These are phyloP conservation scores for Ilyonectria robusta DNA, from an alignment of 2,329 filamentous ascomycete species.

Conservation along the genomic window DNA sequence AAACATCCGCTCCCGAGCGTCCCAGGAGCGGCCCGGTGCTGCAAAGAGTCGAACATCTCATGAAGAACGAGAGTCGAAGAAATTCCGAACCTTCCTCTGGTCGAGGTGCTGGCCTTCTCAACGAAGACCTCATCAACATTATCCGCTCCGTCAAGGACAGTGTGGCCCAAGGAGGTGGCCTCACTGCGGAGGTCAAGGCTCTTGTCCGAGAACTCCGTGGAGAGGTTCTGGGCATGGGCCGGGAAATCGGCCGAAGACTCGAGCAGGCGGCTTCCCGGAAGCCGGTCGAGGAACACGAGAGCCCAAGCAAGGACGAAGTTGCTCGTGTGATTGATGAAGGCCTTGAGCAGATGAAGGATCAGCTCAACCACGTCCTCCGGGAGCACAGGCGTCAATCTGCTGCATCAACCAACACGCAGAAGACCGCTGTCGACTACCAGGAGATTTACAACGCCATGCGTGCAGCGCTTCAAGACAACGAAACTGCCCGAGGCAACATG, in stretches of 20 bases:
- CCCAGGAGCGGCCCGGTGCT: constrained; percentile 52
- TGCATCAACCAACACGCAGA: constrained; percentile 73
- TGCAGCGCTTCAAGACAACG: constrained; percentile 77
- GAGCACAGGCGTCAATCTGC: constrained; percentile 81
- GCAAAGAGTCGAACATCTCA: constrained; percentile 60
- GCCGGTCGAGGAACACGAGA: constrained; percentile 62
- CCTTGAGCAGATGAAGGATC: constrained; percentile 84
- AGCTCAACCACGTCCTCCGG: constrained; percentile 84
- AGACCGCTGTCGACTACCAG: constrained; percentile 78
- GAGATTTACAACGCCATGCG: constrained; percentile 90
- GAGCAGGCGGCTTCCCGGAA: constrained; percentile 73
- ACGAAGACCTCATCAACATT: constrained; percentile 85
- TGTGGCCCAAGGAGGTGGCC: constrained; percentile 86
- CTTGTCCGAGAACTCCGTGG: constrained; percentile 90
- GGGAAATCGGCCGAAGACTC: constrained; percentile 88
- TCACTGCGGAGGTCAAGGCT: constrained; percentile 93
- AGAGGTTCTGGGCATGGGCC: constrained; percentile 94
- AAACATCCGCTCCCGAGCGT: constrained; percentile 52
- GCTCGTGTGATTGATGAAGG: constrained; percentile 84
- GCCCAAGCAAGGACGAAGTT: constrained; percentile 77
- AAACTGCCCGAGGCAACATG: constrained; percentile 58
- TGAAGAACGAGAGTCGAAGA: constrained; percentile 60
- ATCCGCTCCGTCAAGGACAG: constrained; percentile 93
- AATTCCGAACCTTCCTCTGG: constrained; percentile 59
- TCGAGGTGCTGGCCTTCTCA: constrained; percentile 70